Conservation (phyloP, 2,329 filamentous ascomycete species). For the Beauveria varroae region DNA sequence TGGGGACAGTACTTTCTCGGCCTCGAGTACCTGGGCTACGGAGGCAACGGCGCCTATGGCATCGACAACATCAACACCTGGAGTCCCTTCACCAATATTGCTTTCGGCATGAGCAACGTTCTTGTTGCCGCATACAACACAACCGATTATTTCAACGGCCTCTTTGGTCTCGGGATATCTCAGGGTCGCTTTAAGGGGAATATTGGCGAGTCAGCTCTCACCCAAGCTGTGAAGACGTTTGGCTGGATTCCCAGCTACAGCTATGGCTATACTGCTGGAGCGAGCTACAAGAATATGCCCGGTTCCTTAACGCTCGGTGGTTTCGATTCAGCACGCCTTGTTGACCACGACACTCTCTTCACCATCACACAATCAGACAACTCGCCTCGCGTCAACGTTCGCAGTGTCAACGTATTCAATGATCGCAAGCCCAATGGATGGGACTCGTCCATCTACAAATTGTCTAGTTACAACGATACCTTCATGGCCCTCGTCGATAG, state of each 20-base stretch:
- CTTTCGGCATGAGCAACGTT: constrained; percentile 36
- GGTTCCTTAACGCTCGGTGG: constrained; percentile 62
- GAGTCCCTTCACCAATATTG: constrained; percentile 29
- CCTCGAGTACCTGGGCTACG: constrained; percentile 48
- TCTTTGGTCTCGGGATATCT: constrained; percentile 49
- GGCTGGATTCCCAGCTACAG: constrained; percentile 62
- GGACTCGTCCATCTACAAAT: constrained; percentile 27
- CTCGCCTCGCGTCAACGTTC: constrained; percentile 51
- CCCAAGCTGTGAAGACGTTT: constrained; percentile 50
- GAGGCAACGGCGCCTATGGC: constrained; percentile 59
- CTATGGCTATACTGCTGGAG: constrained; percentile 69
- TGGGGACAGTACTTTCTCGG: constrained; percentile 55
- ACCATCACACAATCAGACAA: constrained; percentile 45
- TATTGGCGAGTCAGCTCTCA: constrained; percentile 43
- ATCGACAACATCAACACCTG: constrained; percentile 39
- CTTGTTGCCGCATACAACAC: constrained; percentile 46
- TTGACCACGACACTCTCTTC: constrained; percentile 54
- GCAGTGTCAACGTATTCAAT: constrained; percentile 41
- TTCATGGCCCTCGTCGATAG: constrained; percentile 53
- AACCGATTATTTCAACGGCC: constrained; percentile 47
- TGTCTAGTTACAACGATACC: constrained; percentile 39
- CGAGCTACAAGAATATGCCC: constrained; percentile 50
- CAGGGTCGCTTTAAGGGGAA: constrained; percentile 43
- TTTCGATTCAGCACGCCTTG: constrained; percentile 57
- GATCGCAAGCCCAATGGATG: constrained; percentile 28